These are phyloP conservation scores for Synchytrium microbalum DNA, from an alignment of 371 early-diverging fungal genomes.

Conservation along the genomic window DNA sequence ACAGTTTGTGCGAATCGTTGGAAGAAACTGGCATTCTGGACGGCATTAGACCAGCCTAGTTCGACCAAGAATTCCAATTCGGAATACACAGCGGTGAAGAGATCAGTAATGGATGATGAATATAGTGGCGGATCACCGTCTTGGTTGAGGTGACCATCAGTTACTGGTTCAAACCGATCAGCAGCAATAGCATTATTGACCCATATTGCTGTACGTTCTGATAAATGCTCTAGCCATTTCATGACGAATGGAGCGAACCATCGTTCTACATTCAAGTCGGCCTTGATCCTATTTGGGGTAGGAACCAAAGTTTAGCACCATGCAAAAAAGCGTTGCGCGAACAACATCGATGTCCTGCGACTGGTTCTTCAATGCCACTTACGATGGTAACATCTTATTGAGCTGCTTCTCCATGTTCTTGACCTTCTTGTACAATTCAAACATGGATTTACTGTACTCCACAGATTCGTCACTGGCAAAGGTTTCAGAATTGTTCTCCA, in stretches of 20 bases:
- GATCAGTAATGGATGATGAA: conserved; percentile 32
- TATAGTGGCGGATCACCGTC: conserved; percentile 15
- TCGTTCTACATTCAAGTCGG: conserved; percentile 28
- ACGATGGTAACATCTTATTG: conserved; percentile 34
- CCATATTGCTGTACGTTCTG: conserved; percentile 30
- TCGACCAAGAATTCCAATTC: conserved; percentile 34
- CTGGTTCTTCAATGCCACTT: conserved; percentile 1
- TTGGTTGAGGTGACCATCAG: conserved; percentile 9
- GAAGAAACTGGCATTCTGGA: conserved; percentile 36
- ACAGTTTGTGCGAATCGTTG: conserved; percentile 37
- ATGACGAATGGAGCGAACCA: conserved; percentile 36
- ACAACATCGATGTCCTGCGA: background rate
- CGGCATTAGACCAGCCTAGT: conserved; percentile 31
- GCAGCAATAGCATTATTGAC: conserved; percentile 36
- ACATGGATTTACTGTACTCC: conserved; percentile 28
- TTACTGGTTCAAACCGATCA: conserved; percentile 33
- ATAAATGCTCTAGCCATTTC: conserved; percentile 31
- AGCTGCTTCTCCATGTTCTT: conserved; percentile 38
- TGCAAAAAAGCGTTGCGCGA: background rate
- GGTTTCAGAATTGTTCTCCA: conserved; percentile 22
- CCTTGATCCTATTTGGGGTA: conserved; percentile 25
- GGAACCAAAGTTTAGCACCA: background rate
- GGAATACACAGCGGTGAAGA: conserved; percentile 35
- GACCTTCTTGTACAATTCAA: conserved; percentile 28
- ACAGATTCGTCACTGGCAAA: conserved; percentile 22